Evolutionary conservation across 495 filamentous ascomycete genomes (phyloP).

Genomic region (Elasticomyces elasticus): DNA sequence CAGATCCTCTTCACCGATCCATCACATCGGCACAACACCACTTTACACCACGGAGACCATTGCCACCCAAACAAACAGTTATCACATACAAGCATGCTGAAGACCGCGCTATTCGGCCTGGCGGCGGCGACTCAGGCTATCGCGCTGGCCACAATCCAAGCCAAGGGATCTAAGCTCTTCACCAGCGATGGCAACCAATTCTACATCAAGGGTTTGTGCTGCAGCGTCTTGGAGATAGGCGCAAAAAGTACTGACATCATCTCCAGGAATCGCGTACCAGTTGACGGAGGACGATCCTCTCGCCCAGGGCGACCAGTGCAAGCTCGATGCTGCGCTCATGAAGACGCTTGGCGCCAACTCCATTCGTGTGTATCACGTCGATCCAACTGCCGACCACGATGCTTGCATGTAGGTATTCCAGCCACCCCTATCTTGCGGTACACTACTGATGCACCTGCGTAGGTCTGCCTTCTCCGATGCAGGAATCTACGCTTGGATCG

Average conservation of each 20-base stretch:
- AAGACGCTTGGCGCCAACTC: constrained; percentile 68
- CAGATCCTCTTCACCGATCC: too few species aligned
- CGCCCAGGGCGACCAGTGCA: constrained; percentile 63
- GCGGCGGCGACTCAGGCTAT: background rate
- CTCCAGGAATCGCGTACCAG: constrained; percentile 53
- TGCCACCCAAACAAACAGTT: too few species aligned
- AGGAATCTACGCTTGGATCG: constrained; percentile 74
- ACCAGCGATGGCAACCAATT: constrained; percentile 65
- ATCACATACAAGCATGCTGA: background rate
- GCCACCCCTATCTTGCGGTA: background rate
- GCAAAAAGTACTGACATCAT: background rate
- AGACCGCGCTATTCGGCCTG: background rate
- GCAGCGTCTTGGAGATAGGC: background rate
- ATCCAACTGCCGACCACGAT: constrained; percentile 55
- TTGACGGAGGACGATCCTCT: constrained; percentile 60
- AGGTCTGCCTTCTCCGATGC: constrained; percentile 50
- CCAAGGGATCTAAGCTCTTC: constrained; percentile 79
- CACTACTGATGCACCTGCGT: background rate
- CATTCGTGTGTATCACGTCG: constrained; percentile 85
- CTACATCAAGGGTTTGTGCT: constrained; percentile 60
- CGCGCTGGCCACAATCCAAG: constrained; percentile 49
- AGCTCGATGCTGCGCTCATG: constrained; percentile 69
- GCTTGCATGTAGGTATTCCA: constrained; percentile 63
- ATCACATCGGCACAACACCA: too few species aligned
- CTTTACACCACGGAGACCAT: too few species aligned